Conservation (phyloP, 192 early-diverging fungal genomes). For the Rhizophlyctis rosea region DNA sequence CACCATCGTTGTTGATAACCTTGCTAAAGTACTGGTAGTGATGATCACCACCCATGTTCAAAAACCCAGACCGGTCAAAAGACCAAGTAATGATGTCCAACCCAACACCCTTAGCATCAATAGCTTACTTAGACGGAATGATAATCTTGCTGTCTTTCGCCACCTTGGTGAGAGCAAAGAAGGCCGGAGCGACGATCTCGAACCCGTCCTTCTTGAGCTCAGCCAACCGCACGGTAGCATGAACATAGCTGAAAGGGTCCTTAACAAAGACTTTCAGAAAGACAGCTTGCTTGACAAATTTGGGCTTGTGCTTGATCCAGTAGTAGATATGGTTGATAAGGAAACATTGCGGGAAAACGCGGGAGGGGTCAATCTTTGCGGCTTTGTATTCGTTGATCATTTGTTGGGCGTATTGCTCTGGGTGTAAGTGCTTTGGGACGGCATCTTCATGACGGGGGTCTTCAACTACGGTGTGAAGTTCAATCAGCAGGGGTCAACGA, state of each 20-base stretch:
- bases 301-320: not conserved
- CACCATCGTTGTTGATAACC: conserved; percentile 16
- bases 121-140: not conserved
- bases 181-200: not conserved
- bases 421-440: conserved; percentile 3
- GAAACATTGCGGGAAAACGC: not conserved
- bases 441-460: conserved; percentile 12
- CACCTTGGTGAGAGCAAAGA: not conserved
- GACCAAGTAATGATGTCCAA: conserved; percentile 18
- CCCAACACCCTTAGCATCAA: not conserved
- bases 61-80: conserved; percentile 18
- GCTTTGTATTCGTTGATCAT: conserved; percentile 1
- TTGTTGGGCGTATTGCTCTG: conserved; percentile 5
- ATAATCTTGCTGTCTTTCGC: not conserved
- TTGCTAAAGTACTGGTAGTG: conserved; percentile 16
- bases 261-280: not conserved
- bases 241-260: not conserved
- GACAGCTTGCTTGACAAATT: not conserved
- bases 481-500: conserved; percentile 5
- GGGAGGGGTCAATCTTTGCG: conserved; percentile 1
- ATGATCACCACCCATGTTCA: conserved; percentile 14
- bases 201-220: not conserved
- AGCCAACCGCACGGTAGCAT: not conserved
- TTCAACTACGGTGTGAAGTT: conserved; percentile 23
- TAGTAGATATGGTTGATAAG: not conserved